Evolutionary conservation across 805 yeast species (phyloP).

Genomic region (Zygoascus flipseniorum): DNA sequence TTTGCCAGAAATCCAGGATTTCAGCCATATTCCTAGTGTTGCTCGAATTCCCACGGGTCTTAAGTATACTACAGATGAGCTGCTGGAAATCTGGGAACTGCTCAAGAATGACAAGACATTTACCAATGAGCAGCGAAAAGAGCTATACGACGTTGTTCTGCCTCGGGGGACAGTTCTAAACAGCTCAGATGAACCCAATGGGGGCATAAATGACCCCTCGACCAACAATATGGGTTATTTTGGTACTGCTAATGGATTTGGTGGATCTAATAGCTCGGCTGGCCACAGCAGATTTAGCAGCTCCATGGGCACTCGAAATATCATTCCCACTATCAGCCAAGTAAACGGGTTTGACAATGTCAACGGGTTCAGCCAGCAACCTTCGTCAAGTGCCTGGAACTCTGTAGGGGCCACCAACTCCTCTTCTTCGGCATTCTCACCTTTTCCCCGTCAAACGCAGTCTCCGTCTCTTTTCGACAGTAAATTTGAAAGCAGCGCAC

Average conservation of each 20-base stretch:
- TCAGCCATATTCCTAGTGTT: neutral
- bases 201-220: neutral
- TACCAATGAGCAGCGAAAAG: neutral
- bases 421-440: neutral
- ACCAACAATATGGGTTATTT: neutral
- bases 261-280: neutral
- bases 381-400: neutral
- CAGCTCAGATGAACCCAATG: neutral
- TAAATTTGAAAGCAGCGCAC: slow-evolving; percentile 4
- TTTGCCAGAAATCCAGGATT: neutral
- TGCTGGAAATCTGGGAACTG: slow-evolving; percentile 44
- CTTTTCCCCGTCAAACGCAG: neutral
- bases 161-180: neutral
- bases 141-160: neutral
- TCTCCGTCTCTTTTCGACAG: neutral
- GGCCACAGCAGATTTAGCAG: neutral
- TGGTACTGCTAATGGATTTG: neutral
- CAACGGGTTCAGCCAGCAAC: neutral
- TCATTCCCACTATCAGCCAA: neutral
- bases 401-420: neutral
- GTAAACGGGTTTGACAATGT: neutral
- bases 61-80: slow-evolving; percentile 43
- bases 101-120: slow-evolving; percentile 29
- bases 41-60: slow-evolving; percentile 32
- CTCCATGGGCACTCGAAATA: neutral